A percentile compares a stretch with the other conserved stretches of the same genome.
phyloP scores from a whole-genome alignment of 495 filamentous ascomycete species.

The Haplographium delicatum region DNA sequence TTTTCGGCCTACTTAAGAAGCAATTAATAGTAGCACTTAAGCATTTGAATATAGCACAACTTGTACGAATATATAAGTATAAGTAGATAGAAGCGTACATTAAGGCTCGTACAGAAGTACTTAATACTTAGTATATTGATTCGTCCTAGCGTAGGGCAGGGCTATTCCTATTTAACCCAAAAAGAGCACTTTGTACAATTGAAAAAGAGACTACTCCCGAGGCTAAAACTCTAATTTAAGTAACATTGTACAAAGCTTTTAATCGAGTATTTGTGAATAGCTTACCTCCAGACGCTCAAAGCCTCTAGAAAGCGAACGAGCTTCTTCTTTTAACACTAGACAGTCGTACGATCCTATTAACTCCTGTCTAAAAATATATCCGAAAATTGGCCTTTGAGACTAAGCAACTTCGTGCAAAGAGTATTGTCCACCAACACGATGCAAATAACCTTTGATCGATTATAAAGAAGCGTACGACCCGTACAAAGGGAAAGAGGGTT shows the following conservation, averaged over 20 bases:
- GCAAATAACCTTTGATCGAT: too few relatives aligned
- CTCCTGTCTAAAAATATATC: slow-evolving; percentile 7
- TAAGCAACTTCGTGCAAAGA: slow-evolving; percentile 3
- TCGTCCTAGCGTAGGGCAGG: too few relatives aligned
- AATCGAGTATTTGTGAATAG: slow-evolving; percentile 6
- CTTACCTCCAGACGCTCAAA: not conserved
- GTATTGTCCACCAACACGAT: slow-evolving; percentile 9
- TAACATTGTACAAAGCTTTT: slow-evolving; percentile 2
- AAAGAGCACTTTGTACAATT: too few relatives aligned
- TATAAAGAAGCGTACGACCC: slow-evolving; percentile 1
- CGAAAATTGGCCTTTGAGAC: slow-evolving; percentile 3
- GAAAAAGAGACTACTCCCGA: not conserved
- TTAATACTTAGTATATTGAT: too few relatives aligned
- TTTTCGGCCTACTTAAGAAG: slow-evolving; percentile 6
- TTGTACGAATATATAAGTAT: slow-evolving; percentile 6
- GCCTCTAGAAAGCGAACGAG: too few relatives aligned
- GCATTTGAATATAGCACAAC: not conserved
- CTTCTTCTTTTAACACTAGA: too few relatives aligned
- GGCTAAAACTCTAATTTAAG: not conserved
- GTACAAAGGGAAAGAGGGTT: slow-evolving; percentile 9
- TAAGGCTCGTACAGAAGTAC: not conserved
- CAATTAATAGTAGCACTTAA: not conserved
- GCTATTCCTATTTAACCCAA: slow-evolving; percentile 7
- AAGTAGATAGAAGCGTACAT: too few relatives aligned
- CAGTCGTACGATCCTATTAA: not conserved